Evolutionary conservation across 1,139 yeast genomes (phyloP), one percentile per base, ranked within the genome.

Genomic region (Zygotorulaspora mrakii): DNA sequence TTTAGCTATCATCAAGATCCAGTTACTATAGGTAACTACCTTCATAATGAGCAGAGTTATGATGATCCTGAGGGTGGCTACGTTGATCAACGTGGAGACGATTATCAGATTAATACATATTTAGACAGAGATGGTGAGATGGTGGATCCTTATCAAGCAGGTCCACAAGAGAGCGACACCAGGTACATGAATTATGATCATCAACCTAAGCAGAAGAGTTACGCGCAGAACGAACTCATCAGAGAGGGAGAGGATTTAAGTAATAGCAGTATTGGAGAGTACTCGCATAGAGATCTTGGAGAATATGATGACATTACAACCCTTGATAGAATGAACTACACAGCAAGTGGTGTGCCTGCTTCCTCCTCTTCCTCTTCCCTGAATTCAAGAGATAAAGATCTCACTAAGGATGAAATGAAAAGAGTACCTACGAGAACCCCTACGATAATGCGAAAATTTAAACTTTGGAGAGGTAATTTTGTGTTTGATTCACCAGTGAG

Each of bases 401-500:
- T 46, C 21, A 46, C 44, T 22, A 40, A 45, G 14, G 39, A 40
- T 23, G 37, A 37, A 20, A 38, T 40, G 4, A 35, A 36, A 20
- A 17, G 43, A 12, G 16, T 31, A 17, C 54, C 53, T 11, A 45
- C 43, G 17, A 52, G 62, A 46, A 45, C 46, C 14, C 54, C 51
- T 9, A 59, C 63, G 4, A 55, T 53, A 20, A 40, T 57, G 4
- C 54, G 62, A 35, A 60, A 57, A 31, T 61, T 59, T 28, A 55
- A 54, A 39, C 48, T 68, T 23, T 59, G 65, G 49, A 69, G 74
- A 50, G 86, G 85, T 48, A 78, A 79, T 59, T 77, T 78, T 55
- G 75, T 79, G 24, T 70, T 80, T 45, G 86, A 79, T 60, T 79
- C 82, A 36, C 84, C 82, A 16, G 77, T 74, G 17, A 82, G 82